These are phyloP conservation scores for Saturnispora sekii DNA, from an alignment of 805 yeast genomes.

Conservation along the genomic window DNA sequence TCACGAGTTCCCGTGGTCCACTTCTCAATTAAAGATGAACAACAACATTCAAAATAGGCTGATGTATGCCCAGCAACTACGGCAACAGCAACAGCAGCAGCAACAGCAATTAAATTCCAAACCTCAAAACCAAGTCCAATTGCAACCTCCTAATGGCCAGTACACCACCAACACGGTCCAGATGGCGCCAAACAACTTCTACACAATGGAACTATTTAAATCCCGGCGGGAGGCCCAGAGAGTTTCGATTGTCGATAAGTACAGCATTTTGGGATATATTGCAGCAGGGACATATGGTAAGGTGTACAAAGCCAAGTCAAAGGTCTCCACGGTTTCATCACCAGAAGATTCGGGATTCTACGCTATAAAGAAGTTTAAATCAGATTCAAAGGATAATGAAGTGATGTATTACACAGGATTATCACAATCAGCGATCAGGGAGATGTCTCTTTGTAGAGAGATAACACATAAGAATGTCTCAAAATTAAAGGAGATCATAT, in stretches of 20 bases:
- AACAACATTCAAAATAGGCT: constrained; percentile 38
- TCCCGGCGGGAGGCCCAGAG: constrained; percentile 56
- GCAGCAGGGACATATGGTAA: constrained; percentile 98
- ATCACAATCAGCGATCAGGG: constrained; percentile 92
- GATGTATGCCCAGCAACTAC: constrained; percentile 8
- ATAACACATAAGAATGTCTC: constrained; percentile 72
- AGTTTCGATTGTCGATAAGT: constrained; percentile 69
- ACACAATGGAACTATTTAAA: constrained; percentile 51
- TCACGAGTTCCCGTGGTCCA: too few relatives aligned
- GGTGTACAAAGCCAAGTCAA: constrained; percentile 76
- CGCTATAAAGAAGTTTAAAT: constrained; percentile 93
- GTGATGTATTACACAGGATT: constrained; percentile 86
- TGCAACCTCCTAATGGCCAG: background rate
- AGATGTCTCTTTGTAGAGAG: constrained; percentile 91
- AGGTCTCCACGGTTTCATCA: constrained; percentile 18
- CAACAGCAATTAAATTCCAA: constrained; percentile 12
- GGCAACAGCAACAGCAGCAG: constrained; percentile 14
- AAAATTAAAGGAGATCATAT: constrained; percentile 66
- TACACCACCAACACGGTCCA: constrained; percentile 14
- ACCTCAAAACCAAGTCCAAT: constrained; percentile 3
- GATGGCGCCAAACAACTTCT: constrained; percentile 46
- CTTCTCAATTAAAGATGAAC: constrained; percentile 23
- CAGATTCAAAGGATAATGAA: constrained; percentile 82
- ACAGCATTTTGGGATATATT: constrained; percentile 85
- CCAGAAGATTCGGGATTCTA: constrained; percentile 29